Evolutionary conservation across 306 rosid species (phyloP).

Genomic region (Hylodesmum podocarpum): DNA sequence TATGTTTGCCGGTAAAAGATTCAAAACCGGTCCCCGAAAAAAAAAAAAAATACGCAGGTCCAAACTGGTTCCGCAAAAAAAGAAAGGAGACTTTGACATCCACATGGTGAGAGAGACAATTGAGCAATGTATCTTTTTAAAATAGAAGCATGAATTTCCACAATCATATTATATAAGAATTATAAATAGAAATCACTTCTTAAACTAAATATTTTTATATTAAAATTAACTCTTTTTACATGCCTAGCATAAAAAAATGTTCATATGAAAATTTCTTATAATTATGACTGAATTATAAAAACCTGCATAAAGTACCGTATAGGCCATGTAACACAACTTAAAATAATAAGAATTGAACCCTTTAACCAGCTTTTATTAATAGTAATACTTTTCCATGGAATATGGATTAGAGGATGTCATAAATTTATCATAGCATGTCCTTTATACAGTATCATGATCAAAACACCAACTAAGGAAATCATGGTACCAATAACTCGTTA

Average conservation of each 20-base stretch:
- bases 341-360: conserved; percentile 75
- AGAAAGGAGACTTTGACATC: too few species aligned
- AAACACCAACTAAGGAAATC: conserved; percentile 71
- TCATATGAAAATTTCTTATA: not conserved
- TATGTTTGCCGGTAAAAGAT: too few species aligned
- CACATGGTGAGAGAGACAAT: conserved; percentile 71
- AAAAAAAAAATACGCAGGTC: too few species aligned
- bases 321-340: conserved; percentile 77
- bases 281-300: not conserved
- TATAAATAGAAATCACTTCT: not conserved
- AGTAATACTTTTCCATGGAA: conserved; percentile 38
- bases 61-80: too few species aligned
- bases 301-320: conserved; percentile 94
- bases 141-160: conserved; percentile 59
- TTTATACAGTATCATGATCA: conserved; percentile 77
- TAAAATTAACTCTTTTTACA: not conserved
- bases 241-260: not conserved
- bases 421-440: conserved; percentile 56
- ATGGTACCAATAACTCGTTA: conserved; percentile 66
- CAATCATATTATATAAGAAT: not conserved
- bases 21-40: too few species aligned
- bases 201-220: not conserved
- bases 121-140: conserved; percentile 83
- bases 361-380: conserved; percentile 57
- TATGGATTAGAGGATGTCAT: conserved; percentile 57